Evolutionary conservation across 2,329 filamentous ascomycete species (phyloP).

Genomic region (Beauveria bassiana): DNA sequence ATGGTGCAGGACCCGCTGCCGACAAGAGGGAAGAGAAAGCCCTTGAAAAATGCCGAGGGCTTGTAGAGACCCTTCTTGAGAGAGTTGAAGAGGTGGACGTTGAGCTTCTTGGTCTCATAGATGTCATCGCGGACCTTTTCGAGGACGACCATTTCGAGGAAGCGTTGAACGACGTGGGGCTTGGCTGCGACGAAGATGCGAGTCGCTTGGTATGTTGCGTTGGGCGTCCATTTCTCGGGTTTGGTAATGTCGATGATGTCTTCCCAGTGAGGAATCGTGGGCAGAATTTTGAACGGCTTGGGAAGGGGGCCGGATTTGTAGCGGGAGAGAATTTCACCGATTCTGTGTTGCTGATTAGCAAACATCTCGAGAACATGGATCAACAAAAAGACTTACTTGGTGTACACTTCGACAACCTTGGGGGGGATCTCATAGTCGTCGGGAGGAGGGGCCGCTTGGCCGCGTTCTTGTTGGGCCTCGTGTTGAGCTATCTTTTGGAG

Average conservation of each 20-base stretch:
- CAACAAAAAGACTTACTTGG: constrained; percentile 51
- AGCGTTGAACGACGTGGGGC: constrained; percentile 71
- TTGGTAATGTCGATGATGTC: constrained; percentile 78
- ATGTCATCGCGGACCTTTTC: constrained; percentile 92
- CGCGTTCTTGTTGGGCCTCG: constrained; percentile 57
- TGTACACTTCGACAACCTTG: constrained; percentile 91
- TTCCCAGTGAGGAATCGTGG: constrained; percentile 85
- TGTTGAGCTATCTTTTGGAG: constrained; percentile 89
- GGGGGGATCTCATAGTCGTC: constrained; percentile 80
- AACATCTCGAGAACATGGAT: constrained; percentile 12
- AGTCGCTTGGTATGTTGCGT: constrained; percentile 79
- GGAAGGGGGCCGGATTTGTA: constrained; percentile 96
- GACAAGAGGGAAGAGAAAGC: constrained; percentile 85
- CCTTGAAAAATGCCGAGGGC: constrained; percentile 94
- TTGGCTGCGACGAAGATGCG: constrained; percentile 86
- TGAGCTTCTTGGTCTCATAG: constrained; percentile 86
- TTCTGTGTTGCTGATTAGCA: constrained; percentile 35
- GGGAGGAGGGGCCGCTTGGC: constrained; percentile 40
- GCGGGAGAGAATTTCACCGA: constrained; percentile 79
- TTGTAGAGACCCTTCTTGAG: constrained; percentile 92
- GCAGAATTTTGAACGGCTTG: constrained; percentile 95
- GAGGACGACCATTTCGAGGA: constrained; percentile 79
- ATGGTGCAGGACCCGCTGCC: constrained; percentile 81
- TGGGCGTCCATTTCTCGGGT: constrained; percentile 66
- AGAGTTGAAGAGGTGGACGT: constrained; percentile 87